phyloP scores from a whole-genome alignment of 1,139 yeast genomes.

The Hyphopichia buzzinii region DNA sequence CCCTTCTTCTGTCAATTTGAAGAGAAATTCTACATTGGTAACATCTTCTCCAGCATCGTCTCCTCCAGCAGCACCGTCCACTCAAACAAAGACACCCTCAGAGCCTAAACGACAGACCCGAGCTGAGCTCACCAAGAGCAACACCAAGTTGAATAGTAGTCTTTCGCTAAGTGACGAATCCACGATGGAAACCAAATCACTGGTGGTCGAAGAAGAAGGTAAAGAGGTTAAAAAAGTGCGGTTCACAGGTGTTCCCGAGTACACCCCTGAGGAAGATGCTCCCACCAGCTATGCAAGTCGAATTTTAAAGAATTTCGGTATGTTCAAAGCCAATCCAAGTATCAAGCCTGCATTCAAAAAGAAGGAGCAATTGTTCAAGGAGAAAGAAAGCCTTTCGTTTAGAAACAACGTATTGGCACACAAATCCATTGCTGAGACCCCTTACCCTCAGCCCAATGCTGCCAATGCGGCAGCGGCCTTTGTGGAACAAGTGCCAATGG shows the following conservation, averaged over 20 bases:
- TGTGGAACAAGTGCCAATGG: neutral
- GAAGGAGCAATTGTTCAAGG: conserved; percentile 46
- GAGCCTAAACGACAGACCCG: conserved; percentile 15
- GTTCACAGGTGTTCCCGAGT: conserved; percentile 52
- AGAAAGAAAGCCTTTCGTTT: conserved; percentile 55
- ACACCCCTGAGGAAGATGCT: conserved; percentile 54
- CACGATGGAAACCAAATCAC: neutral
- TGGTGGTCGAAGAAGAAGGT: neutral
- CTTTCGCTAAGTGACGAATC: conserved; percentile 9
- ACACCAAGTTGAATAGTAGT: conserved; percentile 32
- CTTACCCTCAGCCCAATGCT: neutral
- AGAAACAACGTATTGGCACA: conserved; percentile 10
- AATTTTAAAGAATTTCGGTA: conserved; percentile 47
- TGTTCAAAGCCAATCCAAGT: conserved; percentile 30
- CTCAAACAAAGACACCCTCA: conserved; percentile 4
- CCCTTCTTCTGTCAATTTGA: conserved; percentile 29
- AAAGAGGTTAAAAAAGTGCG: conserved; percentile 43
- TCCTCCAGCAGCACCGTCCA: conserved; percentile 6
- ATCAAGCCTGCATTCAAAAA: conserved; percentile 26
- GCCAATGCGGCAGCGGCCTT: conserved; percentile 4
- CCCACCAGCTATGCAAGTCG: conserved; percentile 48
- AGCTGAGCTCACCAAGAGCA: conserved; percentile 32
- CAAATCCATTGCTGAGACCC: neutral
- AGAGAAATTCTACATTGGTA: conserved; percentile 16
- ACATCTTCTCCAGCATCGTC: conserved; percentile 3